phyloP scores from a whole-genome alignment of 768 basidiomycete species.

The Amanita exitialis region DNA sequence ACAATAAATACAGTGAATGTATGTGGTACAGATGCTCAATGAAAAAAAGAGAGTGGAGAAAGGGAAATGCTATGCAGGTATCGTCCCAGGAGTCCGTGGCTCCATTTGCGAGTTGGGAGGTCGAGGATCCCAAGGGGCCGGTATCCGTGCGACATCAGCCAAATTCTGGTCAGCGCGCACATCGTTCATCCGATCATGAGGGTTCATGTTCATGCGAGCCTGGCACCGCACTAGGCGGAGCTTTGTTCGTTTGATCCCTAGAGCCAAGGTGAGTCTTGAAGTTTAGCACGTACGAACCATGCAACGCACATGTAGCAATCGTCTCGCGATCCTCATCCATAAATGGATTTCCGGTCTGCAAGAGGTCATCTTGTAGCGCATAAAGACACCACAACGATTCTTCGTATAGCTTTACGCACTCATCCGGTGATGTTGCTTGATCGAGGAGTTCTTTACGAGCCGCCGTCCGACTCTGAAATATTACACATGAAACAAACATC shows the following conservation, averaged over 20 bases:
- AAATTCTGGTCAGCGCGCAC: slow-evolving; percentile 74
- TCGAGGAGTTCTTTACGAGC: slow-evolving; percentile 86
- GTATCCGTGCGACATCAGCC: slow-evolving; percentile 59
- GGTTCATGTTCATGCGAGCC: slow-evolving; percentile 68
- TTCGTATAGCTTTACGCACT: slow-evolving; percentile 92
- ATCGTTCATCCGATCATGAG: slow-evolving; percentile 62
- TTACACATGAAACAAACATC: not conserved
- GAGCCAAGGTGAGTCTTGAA: slow-evolving; percentile 5
- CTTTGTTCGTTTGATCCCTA: slow-evolving; percentile 83
- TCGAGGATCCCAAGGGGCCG: slow-evolving; percentile 63
- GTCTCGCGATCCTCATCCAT: slow-evolving; percentile 76
- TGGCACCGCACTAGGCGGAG: slow-evolving; percentile 72
- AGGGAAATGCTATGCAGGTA: not conserved
- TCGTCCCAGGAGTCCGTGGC: not conserved
- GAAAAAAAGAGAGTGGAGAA: not conserved
- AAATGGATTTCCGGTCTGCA: slow-evolving; percentile 75
- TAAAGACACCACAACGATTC: slow-evolving; percentile 92
- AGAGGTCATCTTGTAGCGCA: slow-evolving; percentile 80
- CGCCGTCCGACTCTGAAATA: slow-evolving; percentile 75
- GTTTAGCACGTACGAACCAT: not conserved
- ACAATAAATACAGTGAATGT: not conserved
- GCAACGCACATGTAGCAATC: slow-evolving; percentile 59
- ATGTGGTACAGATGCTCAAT: not conserved
- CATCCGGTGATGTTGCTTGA: slow-evolving; percentile 61
- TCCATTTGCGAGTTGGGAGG: slow-evolving; percentile 12